Evolutionary conservation across 495 filamentous ascomycete species (phyloP).

Genomic region (Chaetomium tenue): DNA sequence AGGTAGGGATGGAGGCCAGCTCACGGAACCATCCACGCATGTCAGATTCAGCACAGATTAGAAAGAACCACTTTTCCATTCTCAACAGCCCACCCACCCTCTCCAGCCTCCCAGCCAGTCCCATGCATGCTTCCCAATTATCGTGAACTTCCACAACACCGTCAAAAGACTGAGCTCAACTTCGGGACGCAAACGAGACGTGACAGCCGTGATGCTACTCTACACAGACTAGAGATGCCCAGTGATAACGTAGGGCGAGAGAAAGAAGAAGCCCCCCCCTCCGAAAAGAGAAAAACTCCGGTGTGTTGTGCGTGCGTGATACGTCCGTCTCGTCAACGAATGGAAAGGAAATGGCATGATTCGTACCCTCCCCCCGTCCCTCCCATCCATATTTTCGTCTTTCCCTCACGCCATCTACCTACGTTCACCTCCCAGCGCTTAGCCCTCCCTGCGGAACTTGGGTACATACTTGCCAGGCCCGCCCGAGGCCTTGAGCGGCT

Average conservation of each 20-base stretch:
- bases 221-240: not conserved
- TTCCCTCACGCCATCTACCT: not conserved
- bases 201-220: conserved; percentile 12
- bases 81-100: not conserved
- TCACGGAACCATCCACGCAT: not conserved
- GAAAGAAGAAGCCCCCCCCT: not conserved
- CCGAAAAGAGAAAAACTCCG: not conserved
- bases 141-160: not conserved
- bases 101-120: not conserved
- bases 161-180: not conserved
- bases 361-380: not conserved
- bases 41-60: not conserved
- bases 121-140: not conserved
- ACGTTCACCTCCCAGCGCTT: conserved; percentile 5
- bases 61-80: conserved; percentile 14
- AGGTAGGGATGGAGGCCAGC: no score
- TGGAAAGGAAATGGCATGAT: conserved; percentile 10
- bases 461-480: conserved; percentile 49
- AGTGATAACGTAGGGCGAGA: not conserved
- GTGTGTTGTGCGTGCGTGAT: not conserved
- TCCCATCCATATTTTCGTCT: not conserved
- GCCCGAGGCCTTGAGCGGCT: conserved; percentile 45
- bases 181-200: not conserved
- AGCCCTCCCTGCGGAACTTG: conserved; percentile 36
- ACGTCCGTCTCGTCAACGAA: conserved; percentile 11